phyloP scores from a whole-genome alignment of 2,329 filamentous ascomycete species.

The Fusarium nodosum region DNA sequence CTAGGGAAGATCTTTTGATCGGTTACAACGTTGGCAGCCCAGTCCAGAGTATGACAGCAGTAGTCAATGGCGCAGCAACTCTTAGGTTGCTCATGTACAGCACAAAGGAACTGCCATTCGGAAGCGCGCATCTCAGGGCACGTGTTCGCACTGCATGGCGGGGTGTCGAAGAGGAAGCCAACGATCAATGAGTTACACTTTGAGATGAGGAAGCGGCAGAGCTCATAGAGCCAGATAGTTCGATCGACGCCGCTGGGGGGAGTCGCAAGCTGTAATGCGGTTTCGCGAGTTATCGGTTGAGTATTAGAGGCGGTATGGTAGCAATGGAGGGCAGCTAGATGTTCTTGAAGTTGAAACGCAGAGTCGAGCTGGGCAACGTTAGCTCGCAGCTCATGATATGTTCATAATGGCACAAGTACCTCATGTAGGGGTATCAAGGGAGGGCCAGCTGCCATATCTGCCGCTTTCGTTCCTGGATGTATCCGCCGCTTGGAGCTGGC shows the following conservation, averaged over 20 bases:
- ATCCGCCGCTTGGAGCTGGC: constrained; percentile 85
- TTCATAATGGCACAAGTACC: constrained; percentile 61
- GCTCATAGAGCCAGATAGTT: constrained; percentile 96
- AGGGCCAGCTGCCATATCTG: constrained; percentile 92
- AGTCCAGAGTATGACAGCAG: constrained; percentile 98
- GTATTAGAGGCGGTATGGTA: constrained; percentile 78
- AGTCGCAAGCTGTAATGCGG: constrained; percentile 80
- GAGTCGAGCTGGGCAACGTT: constrained; percentile 81
- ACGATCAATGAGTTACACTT: constrained; percentile 95
- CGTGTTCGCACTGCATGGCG: constrained; percentile 87
- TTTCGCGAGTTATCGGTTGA: constrained; percentile 79
- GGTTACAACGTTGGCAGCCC: constrained; percentile 94
- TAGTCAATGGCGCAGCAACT: constrained; percentile 99
- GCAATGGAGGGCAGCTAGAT: constrained; percentile 92
- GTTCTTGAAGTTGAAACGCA: constrained; percentile 96
- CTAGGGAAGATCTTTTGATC: constrained; percentile 96
- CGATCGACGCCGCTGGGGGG: constrained; percentile 86
- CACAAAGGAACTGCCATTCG: constrained; percentile 99
- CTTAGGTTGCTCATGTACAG: constrained; percentile 96
- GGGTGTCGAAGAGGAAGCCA: constrained; percentile 90
- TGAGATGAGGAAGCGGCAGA: constrained; percentile 94
- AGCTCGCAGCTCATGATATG: constrained; percentile 17
- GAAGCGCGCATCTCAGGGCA: constrained; percentile 99
- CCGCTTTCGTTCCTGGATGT: constrained; percentile 90
- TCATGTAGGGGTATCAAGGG: constrained; percentile 88